Conservation (phyloP, 2,329 filamentous ascomycete species). For the Xylariaceae sp. region DNA sequence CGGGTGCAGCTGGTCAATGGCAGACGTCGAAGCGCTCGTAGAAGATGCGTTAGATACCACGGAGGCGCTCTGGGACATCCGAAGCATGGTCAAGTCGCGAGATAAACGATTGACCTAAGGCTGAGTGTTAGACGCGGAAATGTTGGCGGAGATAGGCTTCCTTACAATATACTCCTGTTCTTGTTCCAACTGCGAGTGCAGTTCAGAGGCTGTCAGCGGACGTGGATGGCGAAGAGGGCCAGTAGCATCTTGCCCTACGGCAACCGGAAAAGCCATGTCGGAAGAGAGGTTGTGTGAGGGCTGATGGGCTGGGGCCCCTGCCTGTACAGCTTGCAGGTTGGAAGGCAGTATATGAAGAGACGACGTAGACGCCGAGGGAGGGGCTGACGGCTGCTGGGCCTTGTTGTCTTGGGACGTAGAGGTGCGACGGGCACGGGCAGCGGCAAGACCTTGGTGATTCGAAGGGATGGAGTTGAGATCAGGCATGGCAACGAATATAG, state of each 20-base stretch:
- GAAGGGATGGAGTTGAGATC: slow-evolving; percentile 55
- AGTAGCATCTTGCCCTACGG: slow-evolving; percentile 36
- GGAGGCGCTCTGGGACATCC: slow-evolving; percentile 63
- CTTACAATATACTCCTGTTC: slow-evolving; percentile 78
- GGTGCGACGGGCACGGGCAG: slow-evolving; percentile 43
- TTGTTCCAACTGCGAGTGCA: slow-evolving; percentile 86
- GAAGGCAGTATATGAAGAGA: slow-evolving; percentile 55
- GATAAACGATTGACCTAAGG: slow-evolving; percentile 83
- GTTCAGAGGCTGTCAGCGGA: slow-evolving; percentile 80
- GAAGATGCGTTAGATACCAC: slow-evolving; percentile 64
- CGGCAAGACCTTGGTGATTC: slow-evolving; percentile 44
- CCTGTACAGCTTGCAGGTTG: slow-evolving; percentile 45
- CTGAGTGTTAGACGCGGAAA: not conserved
- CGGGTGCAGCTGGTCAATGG: slow-evolving; percentile 38
- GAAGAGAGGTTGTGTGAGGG: slow-evolving; percentile 23
- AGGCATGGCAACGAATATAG: slow-evolving; percentile 23
- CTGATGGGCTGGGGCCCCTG: slow-evolving; percentile 36
- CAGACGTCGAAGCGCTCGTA: slow-evolving; percentile 49
- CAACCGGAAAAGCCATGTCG: slow-evolving; percentile 29
- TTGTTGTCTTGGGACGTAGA: slow-evolving; percentile 41
- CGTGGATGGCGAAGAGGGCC: slow-evolving; percentile 81
- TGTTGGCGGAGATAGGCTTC: slow-evolving; percentile 45
- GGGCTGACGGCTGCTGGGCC: slow-evolving; percentile 13
- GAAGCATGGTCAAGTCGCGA: slow-evolving; percentile 80
- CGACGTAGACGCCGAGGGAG: slow-evolving; percentile 34